These are phyloP conservation scores for Emericellopsis terricola DNA, from an alignment of 495 filamentous ascomycete genomes.

Conservation along the genomic window DNA sequence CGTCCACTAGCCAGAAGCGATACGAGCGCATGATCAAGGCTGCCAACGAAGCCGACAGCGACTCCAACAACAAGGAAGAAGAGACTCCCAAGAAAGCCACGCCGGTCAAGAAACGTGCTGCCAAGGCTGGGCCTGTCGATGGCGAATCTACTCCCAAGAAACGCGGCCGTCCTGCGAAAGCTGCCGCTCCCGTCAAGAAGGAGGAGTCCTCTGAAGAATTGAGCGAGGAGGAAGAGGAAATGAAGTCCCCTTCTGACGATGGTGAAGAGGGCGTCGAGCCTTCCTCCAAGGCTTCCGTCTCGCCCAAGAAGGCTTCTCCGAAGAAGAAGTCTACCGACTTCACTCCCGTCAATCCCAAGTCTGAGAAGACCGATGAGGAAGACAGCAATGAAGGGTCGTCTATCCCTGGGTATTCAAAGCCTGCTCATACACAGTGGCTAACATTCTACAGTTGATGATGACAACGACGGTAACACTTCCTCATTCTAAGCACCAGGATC, in stretches of 20 bases:
- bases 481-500: too few species aligned
- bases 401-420: too few species aligned
- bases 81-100: slow-evolving; percentile 2
- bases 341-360: neutral
- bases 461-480: too few species aligned
- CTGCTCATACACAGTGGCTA: too few species aligned
- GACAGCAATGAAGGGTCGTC: too few species aligned
- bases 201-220: slow-evolving; percentile 12
- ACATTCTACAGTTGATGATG: too few species aligned
- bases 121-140: neutral
- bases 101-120: too few species aligned
- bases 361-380: too few species aligned
- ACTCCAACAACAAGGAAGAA: slow-evolving; percentile 1
- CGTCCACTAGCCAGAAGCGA: slow-evolving; percentile 27
- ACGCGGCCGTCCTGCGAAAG: neutral
- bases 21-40: slow-evolving; percentile 46
- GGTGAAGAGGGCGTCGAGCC: slow-evolving; percentile 11
- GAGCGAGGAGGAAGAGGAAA: slow-evolving; percentile 12
- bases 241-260: slow-evolving; percentile 13
- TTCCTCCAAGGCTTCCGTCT: slow-evolving; percentile 7
- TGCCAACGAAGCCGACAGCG: slow-evolving; percentile 22
- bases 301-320: neutral
- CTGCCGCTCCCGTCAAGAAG: slow-evolving; percentile 9
- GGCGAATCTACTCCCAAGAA: slow-evolving; percentile 1
- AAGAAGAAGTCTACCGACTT: neutral